Evolutionary conservation across 495 filamentous ascomycete genomes (phyloP).

Genomic region (Tuber brumale): DNA sequence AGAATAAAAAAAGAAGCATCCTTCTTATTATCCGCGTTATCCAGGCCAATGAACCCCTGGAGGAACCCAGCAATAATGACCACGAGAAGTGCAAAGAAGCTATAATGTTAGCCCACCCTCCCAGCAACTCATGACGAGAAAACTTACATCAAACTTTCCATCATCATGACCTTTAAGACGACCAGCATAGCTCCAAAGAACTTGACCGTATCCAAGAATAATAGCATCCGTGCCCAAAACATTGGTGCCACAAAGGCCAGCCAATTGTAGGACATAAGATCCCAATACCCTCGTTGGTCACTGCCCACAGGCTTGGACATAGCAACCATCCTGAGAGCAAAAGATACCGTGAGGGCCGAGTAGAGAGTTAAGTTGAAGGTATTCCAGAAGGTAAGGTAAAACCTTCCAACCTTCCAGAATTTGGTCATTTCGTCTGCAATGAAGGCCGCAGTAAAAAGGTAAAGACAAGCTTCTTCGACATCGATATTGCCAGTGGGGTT

Average conservation of each 20-base stretch:
- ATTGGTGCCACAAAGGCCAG: slow-evolving; percentile 84
- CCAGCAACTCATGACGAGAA: background rate
- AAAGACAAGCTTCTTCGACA: slow-evolving; percentile 74
- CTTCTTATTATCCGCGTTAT: slow-evolving; percentile 64
- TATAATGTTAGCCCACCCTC: slow-evolving; percentile 4
- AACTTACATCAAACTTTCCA: slow-evolving; percentile 72
- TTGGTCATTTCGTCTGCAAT: slow-evolving; percentile 79
- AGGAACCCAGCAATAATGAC: slow-evolving; percentile 85
- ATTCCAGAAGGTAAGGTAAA: slow-evolving; percentile 92
- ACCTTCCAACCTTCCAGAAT: slow-evolving; percentile 83
- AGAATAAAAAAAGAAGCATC: slow-evolving; percentile 65
- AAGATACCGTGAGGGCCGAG: slow-evolving; percentile 63
- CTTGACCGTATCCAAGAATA: slow-evolving; percentile 86
- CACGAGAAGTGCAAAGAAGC: slow-evolving; percentile 84
- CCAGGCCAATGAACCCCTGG: slow-evolving; percentile 91
- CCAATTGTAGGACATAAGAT: slow-evolving; percentile 84
- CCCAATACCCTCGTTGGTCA: slow-evolving; percentile 57
- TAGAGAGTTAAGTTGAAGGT: slow-evolving; percentile 85
- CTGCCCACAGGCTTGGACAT: slow-evolving; percentile 54
- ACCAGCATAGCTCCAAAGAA: slow-evolving; percentile 99
- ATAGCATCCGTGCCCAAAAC: slow-evolving; percentile 91
- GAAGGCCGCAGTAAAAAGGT: slow-evolving; percentile 88
- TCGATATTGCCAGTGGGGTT: slow-evolving; percentile 66
- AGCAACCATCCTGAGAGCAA: slow-evolving; percentile 70
- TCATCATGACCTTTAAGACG: slow-evolving; percentile 98